Base-by-base conservation (phyloP, 306 rosid genomes). In the Lathyrus oleraceus region DNA sequence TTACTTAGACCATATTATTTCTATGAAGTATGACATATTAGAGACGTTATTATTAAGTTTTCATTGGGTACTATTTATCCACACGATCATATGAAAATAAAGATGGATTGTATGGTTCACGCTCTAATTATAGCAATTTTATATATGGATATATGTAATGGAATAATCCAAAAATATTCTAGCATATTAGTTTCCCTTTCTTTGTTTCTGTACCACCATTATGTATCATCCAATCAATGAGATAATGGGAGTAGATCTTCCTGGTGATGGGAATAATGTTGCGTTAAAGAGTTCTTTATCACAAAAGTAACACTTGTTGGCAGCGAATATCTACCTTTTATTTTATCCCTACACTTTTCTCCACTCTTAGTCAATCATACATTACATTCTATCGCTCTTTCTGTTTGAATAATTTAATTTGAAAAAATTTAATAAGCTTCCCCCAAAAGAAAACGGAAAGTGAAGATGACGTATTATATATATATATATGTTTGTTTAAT, bases 241-340 rank as follows among this genome's bases (percentile, higher is more conserved):
- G 81, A 79, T 79, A 82, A 87, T 85, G 86, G 84, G 67, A 61
- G 84, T 77, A 61, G 86, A 81, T 85, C 85, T 85, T 63, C 36
- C 68, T 60, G 20, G 2, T 77, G 77, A 72, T 83, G 81, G 80
- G 90, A 88, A 83, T 85, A 85, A 83, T 79, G 80, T 68, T 75
- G 82, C 65, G 68, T 72, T 77, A 52, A 42, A 51, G 72, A 49
- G 44, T 27, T 71, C 78, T 82, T 87, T 83, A 72, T 75, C 39
- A 59, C 70, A 74, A 84, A 85, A 78, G 86, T 71, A 68, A 73
- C 78, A 51, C 70, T 65, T 82, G 84, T 38, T 64, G 15, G 45
- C 6, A 30, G 28, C 75, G 96, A 89, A 87, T 86, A 81, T 85
- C 81, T 77, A 38, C 77, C 81, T 67, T 77, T 78, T 65, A 49